Base-by-base conservation (phyloP, 139 green algal genomes). In the Medakamo hakoo region DNA sequence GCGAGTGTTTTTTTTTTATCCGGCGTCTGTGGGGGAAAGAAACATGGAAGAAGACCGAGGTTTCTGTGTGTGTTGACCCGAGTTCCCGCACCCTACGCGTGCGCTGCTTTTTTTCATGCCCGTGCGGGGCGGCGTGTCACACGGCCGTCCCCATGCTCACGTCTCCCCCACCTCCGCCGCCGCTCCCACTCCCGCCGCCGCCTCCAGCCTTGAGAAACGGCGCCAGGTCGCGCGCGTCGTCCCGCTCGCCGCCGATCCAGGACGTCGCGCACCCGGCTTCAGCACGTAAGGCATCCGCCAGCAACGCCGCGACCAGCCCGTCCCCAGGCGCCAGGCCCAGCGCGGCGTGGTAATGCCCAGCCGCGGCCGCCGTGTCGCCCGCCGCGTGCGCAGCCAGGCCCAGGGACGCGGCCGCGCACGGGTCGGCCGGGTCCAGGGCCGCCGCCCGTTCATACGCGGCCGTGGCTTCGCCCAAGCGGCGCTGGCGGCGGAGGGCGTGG, bases 311-410 rank as follows among this genome's bases (percentile, higher is more conserved):
- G 0, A 80, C 72, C 61, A 96, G 93, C 0, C 66, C 62, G 67
- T 95, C 88, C 28, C 91, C 79, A 4, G 86, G 80, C 28, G 74
- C 64, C 29, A 95, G 62, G 23, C 73, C 79, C 30, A 96, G 77
- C 19, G 84, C 83, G 30, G 70, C 87, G 71, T 96, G 91, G 63
- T 97, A 97, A 56, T 80, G 57, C 60, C 90, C 77, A 22, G 95
- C 85, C 4, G 91, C 89, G 3, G 70, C 60, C 27, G 58, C 31
- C n/a, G 73, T 26, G 27, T 84, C 49, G 4, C 82, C 74, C 70
- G 73, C 67, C 30, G 95, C 71, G 63, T 97, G 91, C 57, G 86
- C 66, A 0, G 80, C 82, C 64, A 84, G 92, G 2, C 72, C 91
- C 16, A 97, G 62, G 0, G 85, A 89, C 18, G 78, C 66, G 62